phyloP scores from a whole-genome alignment of 1,139 yeast species.

The Geotrichum candidum region DNA sequence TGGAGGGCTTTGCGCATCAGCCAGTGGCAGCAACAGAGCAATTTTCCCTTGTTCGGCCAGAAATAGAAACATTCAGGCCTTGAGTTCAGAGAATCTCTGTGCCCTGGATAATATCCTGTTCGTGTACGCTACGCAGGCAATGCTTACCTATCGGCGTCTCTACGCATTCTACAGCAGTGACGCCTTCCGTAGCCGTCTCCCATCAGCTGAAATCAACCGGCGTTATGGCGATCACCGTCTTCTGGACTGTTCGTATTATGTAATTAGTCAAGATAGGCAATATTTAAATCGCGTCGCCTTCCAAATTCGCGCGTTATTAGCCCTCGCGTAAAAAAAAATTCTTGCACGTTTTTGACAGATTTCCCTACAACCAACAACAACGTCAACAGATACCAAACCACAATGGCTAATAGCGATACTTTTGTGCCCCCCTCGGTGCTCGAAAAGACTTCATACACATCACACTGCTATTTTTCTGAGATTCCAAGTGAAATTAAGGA shows the following conservation, averaged over 20 bases:
- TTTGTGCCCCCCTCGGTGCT: conserved; percentile 30
- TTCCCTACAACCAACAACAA: not conserved
- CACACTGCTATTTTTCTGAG: conserved; percentile 36
- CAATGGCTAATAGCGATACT: not conserved
- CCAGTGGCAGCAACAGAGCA: too few species aligned
- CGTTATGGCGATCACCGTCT: not conserved
- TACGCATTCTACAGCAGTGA: not conserved
- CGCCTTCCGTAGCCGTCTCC: not conserved
- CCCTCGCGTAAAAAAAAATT: not conserved
- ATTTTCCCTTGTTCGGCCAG: too few species aligned
- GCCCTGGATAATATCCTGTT: not conserved
- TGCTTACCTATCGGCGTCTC: not conserved
- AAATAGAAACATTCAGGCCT: too few species aligned
- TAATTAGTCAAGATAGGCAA: not conserved
- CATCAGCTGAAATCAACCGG: not conserved
- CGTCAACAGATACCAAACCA: not conserved
- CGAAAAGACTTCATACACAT: conserved; percentile 19
- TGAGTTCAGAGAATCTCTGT: not conserved
- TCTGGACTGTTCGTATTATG: not conserved
- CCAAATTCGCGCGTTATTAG: not conserved
- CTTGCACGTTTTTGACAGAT: not conserved
- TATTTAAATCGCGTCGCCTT: not conserved
- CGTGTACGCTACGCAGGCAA: not conserved
- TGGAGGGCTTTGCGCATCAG: too few species aligned
- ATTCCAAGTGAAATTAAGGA: conserved; percentile 31